These are phyloP conservation scores for Xylaria digitata DNA, from an alignment of 2,329 filamentous ascomycete species.

Conservation along the genomic window DNA sequence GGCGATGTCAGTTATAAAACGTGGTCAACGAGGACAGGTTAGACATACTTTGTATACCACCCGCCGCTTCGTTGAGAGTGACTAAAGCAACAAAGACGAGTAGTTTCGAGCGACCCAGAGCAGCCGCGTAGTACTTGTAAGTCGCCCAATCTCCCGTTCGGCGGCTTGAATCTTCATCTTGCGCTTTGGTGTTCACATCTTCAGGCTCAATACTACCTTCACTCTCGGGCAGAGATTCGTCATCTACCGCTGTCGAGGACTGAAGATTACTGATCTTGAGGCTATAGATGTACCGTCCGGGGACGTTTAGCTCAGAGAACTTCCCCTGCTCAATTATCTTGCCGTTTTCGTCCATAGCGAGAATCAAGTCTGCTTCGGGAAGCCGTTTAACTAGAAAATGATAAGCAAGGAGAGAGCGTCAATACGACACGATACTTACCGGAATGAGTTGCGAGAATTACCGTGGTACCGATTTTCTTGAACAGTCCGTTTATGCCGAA, in stretches of 20 bases:
- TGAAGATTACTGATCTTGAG: conserved; percentile 16
- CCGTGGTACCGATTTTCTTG: conserved; percentile 14
- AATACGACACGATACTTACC: neutral
- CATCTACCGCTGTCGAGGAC: neutral
- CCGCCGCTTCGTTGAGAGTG: conserved; percentile 14
- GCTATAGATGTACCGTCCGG: conserved; percentile 26
- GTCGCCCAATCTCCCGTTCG: conserved; percentile 34
- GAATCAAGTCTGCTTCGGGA: conserved; percentile 27
- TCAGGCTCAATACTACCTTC: neutral
- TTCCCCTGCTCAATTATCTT: conserved; percentile 29
- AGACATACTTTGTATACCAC: conserved; percentile 27
- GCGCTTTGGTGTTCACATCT: neutral
- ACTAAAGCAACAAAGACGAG: conserved; percentile 25
- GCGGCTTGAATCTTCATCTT: conserved; percentile 21
- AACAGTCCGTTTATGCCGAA: conserved; percentile 26
- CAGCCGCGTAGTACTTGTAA: conserved; percentile 30
- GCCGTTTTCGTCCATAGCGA: conserved; percentile 19
- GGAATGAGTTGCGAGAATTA: conserved; percentile 34
- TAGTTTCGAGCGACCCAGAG: conserved; percentile 24
- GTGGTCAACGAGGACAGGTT: neutral
- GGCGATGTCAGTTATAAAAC: neutral
- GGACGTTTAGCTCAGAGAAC: conserved; percentile 20
- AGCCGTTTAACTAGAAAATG: conserved; percentile 17
- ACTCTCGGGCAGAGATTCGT: neutral
- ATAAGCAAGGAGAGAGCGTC: neutral